Evolutionary conservation across 2,329 filamentous ascomycete species (phyloP).

Genomic region (Neofusicoccum parvum): DNA sequence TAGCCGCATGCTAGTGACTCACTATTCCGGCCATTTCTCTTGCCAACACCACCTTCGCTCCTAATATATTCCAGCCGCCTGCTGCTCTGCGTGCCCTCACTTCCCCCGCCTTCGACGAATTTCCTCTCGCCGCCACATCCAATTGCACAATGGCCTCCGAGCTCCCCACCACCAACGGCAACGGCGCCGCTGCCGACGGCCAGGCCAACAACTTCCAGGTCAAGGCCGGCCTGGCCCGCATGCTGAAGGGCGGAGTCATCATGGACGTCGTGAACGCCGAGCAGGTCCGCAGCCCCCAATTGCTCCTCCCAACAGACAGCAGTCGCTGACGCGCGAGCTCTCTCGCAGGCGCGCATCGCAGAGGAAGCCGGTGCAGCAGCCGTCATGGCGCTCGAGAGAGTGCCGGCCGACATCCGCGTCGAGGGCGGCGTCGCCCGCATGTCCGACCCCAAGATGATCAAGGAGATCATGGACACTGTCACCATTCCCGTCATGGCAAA

Average conservation of each 20-base stretch:
- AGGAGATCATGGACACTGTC: conserved; percentile 89
- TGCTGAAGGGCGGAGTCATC: conserved; percentile 99
- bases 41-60: not conserved
- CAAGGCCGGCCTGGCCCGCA: conserved; percentile 94
- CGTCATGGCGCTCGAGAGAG: conserved; percentile 98
- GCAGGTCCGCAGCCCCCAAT: conserved; percentile 56
- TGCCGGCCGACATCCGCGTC: conserved; percentile 91
- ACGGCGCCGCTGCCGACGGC: conserved; percentile 45
- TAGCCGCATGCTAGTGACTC: conserved; percentile 16
- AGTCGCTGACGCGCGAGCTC: not conserved
- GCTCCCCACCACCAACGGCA: conserved; percentile 51
- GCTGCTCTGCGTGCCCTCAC: not conserved
- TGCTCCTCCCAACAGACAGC: not conserved
- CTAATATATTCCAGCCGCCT: not conserved
- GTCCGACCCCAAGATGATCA: conserved; percentile 93
- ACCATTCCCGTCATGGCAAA: conserved; percentile 99
- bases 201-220: conserved; percentile 70
- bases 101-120: not conserved
- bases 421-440: conserved; percentile 95
- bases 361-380: conserved; percentile 94
- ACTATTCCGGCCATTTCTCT: conserved; percentile 11
- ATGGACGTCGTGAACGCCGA: conserved; percentile 97
- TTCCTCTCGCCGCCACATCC: not conserved
- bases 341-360: conserved; percentile 78
- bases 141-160: conserved; percentile 47